Conservation (phyloP, 805 yeast genomes). For the Isabelozyma pseudorhagii region DNA sequence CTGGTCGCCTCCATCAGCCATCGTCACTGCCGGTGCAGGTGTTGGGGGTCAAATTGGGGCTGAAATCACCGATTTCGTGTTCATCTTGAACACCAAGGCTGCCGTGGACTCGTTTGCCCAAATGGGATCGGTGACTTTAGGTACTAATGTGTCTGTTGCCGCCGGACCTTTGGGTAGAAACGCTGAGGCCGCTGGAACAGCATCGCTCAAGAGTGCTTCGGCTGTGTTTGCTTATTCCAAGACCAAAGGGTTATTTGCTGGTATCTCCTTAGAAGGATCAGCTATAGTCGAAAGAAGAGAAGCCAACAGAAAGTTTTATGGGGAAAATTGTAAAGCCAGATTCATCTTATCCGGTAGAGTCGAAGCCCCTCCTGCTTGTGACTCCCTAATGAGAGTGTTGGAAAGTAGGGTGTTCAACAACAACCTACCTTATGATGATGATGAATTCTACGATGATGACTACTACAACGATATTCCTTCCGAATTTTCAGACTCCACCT, state of each 20-base stretch:
- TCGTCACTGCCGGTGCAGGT: conserved; percentile 96
- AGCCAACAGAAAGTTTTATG: conserved; percentile 93
- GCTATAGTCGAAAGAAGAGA: conserved; percentile 96
- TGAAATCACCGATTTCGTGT: conserved; percentile 93
- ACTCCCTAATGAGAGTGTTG: conserved; percentile 78
- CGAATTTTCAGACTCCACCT: conserved; percentile 56
- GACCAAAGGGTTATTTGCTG: conserved; percentile 95
- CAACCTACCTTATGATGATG: conserved; percentile 45
- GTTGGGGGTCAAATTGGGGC: conserved; percentile 98
- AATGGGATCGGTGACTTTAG: conserved; percentile 89
- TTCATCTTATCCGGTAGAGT: conserved; percentile 79
- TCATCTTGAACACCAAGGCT: conserved; percentile 77
- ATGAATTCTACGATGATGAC: conserved; percentile 58
- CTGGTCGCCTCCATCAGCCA: conserved; percentile 98
- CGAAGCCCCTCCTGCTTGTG: conserved; percentile 91
- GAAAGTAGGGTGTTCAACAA: conserved; percentile 79
- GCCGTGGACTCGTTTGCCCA: conserved; percentile 95
- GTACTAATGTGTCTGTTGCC: conserved; percentile 92
- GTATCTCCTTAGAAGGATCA: conserved; percentile 95
- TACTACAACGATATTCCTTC: conserved; percentile 77
- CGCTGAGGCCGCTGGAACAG: conserved; percentile 96
- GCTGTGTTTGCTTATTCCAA: conserved; percentile 93
- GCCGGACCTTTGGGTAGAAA: conserved; percentile 98
- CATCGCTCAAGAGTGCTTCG: conserved; percentile 80
- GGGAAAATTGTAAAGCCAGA: conserved; percentile 84